Conservation (phyloP, 257 asterid genomes). For the Nicotiana sylvestris region DNA sequence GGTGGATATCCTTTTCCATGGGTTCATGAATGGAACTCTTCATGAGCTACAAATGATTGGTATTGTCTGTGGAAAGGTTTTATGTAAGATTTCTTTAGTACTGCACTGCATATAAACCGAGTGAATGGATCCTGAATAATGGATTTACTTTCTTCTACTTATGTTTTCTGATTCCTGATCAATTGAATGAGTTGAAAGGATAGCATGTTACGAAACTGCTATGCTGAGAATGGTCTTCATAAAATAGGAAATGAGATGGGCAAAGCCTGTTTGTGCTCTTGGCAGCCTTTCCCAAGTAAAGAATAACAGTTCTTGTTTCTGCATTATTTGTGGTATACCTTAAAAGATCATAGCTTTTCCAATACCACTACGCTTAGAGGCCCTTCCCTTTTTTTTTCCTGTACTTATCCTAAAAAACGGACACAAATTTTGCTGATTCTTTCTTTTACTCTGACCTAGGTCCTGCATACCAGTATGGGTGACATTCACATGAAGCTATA, state of each 20-base stretch:
- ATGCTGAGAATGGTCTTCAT: slow-evolving; percentile 9
- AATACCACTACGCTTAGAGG: background rate
- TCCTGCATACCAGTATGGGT: slow-evolving; percentile 95
- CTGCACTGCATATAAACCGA: background rate
- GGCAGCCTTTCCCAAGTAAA: background rate
- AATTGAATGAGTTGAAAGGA: background rate
- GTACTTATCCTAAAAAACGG: background rate
- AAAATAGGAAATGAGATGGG: background rate
- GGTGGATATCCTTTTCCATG: background rate
- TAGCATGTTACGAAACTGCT: background rate
- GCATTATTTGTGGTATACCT: background rate
- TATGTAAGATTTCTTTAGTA: background rate
- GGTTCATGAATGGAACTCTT: background rate
- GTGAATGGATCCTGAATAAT: background rate
- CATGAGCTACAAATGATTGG: background rate
- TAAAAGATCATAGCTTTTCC: background rate
- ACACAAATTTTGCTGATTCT: background rate
- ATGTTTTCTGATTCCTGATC: background rate
- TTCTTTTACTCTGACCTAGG: slow-evolving; percentile 38
- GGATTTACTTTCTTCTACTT: background rate
- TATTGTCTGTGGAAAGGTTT: background rate
- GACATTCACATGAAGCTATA: slow-evolving; percentile 88
- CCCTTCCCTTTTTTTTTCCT: background rate
- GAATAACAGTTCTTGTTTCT: background rate
- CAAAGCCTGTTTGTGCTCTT: background rate